Base-by-base conservation (phyloP, 257 asterid species). In the Solanum commersonii region DNA sequence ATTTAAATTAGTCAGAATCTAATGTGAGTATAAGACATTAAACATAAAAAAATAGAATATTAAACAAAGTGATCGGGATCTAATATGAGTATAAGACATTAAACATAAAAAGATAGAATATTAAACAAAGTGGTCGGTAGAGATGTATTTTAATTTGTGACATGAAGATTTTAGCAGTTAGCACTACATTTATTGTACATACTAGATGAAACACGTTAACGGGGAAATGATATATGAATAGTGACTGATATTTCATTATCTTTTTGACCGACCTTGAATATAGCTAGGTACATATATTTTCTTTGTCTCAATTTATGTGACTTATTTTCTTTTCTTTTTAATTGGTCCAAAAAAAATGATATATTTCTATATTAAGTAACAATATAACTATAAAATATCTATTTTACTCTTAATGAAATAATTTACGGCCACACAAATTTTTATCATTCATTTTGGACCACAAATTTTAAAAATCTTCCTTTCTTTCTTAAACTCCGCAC, bases 281-380 rank as follows among this genome's bases (percentile, higher is more conserved):
- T 13, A n/a, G 15, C 71, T 68, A 40, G 22, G 5, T 78, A 78
- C 4, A 76, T 38, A 40, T n/a, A 40, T 13, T 38, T 3, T 1
- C 44, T 40, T 10, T 10, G 46, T 40, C 4, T 40, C 44, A 40
- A 40, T 40, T 40, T 9, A 40, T 9, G 12, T 40, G 13, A 40
- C 1, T 40, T 40, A 40, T 4, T 40, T 40, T n/a, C n/a, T n/a
- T n/a, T 40, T 1, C 1, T 40, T 40, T 40, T 40, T 40, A 40
- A 3, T 40, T 0, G 4, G 1, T 40, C 0, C 0, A 0, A 40
- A 40, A 40, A 9, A 40, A 10, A 40, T 40, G 46, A 40, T 1
- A 40, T 1, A 40, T 40, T 40, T 40, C 4, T 40, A 40, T 40
- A 40, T 40, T 40, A 40, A 40, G 4, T 40, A 40, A 40, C 13